Evolutionary conservation across 2,329 filamentous ascomycete species (phyloP).

Genomic region (Emmonsia crescens): DNA sequence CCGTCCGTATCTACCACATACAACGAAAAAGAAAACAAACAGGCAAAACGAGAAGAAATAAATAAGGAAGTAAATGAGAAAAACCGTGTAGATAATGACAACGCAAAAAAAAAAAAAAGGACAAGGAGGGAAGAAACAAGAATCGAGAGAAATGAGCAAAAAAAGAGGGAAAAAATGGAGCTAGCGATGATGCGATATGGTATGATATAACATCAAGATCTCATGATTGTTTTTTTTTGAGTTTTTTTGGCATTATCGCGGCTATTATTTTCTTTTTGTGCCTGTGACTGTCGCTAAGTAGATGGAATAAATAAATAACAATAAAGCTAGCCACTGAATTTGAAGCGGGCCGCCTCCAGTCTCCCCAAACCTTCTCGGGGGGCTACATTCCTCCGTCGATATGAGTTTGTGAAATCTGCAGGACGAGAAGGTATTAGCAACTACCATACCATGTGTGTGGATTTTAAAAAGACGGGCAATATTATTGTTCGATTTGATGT

Average conservation of each 20-base stretch:
- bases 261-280: background rate
- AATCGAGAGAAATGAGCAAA: background rate
- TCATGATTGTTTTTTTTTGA: background rate
- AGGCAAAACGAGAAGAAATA: background rate
- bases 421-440: conserved; percentile 1
- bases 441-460: background rate
- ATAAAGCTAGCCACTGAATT: conserved; percentile 50
- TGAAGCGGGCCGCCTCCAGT: conserved; percentile 77
- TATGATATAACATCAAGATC: background rate
- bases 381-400: conserved; percentile 88
- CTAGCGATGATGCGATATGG: background rate
- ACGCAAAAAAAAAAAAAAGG: background rate
- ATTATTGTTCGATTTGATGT: too few relatives aligned
- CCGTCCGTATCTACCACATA: background rate
- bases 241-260: background rate
- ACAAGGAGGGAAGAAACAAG: background rate
- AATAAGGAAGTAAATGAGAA: background rate
- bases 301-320: background rate
- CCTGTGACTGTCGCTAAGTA: background rate
- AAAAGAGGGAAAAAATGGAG: background rate
- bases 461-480: too few relatives aligned
- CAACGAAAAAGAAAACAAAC: background rate
- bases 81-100: background rate
- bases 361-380: conserved; percentile 82
- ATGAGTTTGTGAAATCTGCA: conserved; percentile 83